A percentile compares a stretch with the other conserved stretches of the same genome.
Conservation (phyloP, 2,329 filamentous ascomycete species). For the Xylaria arbuscula region DNA sequence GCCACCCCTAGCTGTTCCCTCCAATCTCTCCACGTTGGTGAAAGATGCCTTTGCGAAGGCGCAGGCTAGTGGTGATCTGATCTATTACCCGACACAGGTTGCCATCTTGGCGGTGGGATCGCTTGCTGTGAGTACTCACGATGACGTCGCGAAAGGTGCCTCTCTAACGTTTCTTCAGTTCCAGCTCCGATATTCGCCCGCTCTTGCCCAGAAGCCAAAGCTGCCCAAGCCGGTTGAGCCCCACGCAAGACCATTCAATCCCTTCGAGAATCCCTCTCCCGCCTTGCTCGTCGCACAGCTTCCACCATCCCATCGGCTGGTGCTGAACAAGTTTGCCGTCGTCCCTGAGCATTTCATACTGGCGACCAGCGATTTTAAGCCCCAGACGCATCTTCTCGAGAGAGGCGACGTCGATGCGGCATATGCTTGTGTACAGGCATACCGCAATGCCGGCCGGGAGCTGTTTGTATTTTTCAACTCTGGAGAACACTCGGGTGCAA, state of each 20-base stretch:
- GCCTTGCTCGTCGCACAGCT: slow-evolving; percentile 66
- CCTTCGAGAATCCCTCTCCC: slow-evolving; percentile 70
- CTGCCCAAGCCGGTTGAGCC: slow-evolving; percentile 54
- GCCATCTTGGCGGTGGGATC: slow-evolving; percentile 56
- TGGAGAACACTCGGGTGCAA: slow-evolving; percentile 74
- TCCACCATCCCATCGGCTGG: slow-evolving; percentile 68
- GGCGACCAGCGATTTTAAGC: slow-evolving; percentile 70
- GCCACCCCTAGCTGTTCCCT: slow-evolving; percentile 55
- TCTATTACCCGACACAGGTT: slow-evolving; percentile 66
- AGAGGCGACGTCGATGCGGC: slow-evolving; percentile 69
- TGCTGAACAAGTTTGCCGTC: slow-evolving; percentile 81
- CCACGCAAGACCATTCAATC: slow-evolving; percentile 64
- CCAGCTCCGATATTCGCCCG: slow-evolving; percentile 77
- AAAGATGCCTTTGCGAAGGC: slow-evolving; percentile 62
- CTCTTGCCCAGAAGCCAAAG: slow-evolving; percentile 75
- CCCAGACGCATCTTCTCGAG: slow-evolving; percentile 73
- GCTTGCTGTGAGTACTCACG: slow-evolving; percentile 39
- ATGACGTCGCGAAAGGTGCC: slow-evolving; percentile 5
- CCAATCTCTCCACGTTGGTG: slow-evolving; percentile 64
- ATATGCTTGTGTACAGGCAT: slow-evolving; percentile 70
- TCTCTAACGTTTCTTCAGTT: slow-evolving; percentile 61
- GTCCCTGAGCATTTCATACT: slow-evolving; percentile 79
- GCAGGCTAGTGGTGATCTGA: slow-evolving; percentile 59
- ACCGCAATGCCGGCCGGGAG: slow-evolving; percentile 53
- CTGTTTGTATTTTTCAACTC: slow-evolving; percentile 78